These are phyloP conservation scores for Neodidymelliopsis sp. DNA, from an alignment of 2,329 filamentous ascomycete species.

Conservation along the genomic window DNA sequence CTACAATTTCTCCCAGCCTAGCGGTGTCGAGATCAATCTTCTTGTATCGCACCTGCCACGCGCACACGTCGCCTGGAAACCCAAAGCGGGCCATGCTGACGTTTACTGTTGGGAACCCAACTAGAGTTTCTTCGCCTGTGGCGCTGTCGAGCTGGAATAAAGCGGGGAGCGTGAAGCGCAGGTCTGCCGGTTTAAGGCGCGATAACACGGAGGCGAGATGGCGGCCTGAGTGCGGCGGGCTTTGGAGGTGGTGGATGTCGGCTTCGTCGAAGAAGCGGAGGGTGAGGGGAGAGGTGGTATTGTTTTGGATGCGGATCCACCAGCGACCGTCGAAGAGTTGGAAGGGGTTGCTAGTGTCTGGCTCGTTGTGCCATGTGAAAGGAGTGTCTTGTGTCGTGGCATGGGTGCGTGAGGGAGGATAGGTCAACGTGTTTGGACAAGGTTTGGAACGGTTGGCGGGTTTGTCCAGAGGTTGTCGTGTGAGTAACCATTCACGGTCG, in stretches of 20 bases:
- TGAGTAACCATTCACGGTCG: conserved; percentile 36
- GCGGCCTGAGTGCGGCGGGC: conserved; percentile 7
- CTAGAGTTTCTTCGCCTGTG: conserved; percentile 25
- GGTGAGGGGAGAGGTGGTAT: conserved; percentile 37
- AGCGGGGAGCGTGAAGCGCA: conserved; percentile 33
- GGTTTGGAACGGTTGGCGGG: not conserved
- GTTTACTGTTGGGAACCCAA: conserved; percentile 37
- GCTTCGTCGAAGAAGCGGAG: conserved; percentile 46
- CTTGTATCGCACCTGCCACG: conserved; percentile 38
- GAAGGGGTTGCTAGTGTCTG: conserved; percentile 31
- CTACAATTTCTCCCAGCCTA: conserved; percentile 13
- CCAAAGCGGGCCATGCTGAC: conserved; percentile 22
- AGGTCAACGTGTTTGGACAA: not conserved
- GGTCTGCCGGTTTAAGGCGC: conserved; percentile 27
- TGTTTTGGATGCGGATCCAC: conserved; percentile 60
- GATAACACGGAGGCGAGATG: conserved; percentile 24
- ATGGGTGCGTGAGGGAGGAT: conserved; percentile 23
- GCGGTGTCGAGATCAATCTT: conserved; percentile 29
- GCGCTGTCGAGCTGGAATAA: conserved; percentile 27
- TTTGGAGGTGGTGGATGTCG: conserved; percentile 21
- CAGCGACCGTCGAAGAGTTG: conserved; percentile 64
- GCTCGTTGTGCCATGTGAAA: not conserved
- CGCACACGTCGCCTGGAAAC: conserved; percentile 12
- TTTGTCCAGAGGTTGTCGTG: conserved; percentile 31
- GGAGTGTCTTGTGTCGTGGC: not conserved